Percentiles rank a stretch among this genome's conserved stretches.
phyloP scores from a whole-genome alignment of 2,329 filamentous ascomycete genomes.

The Biscogniauxia marginata region DNA sequence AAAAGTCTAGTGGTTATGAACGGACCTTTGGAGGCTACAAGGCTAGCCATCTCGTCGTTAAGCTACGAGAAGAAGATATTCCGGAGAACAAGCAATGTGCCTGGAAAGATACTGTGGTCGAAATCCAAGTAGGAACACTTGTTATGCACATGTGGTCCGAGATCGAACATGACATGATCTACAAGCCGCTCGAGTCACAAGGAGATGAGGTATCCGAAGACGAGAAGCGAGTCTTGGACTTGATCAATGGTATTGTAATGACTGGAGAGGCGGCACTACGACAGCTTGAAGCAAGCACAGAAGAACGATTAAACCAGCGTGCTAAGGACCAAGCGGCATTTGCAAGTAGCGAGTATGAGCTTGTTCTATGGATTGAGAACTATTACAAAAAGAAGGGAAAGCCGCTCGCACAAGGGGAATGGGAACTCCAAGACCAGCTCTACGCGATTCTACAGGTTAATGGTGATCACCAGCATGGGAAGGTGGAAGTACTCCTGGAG shows the following conservation, averaged over 20 bases:
- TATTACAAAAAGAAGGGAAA: background rate
- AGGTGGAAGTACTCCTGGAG: background rate
- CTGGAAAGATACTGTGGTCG: conserved; percentile 13
- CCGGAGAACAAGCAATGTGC: background rate
- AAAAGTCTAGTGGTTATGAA: background rate
- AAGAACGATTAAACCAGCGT: background rate
- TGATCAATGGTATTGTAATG: conserved; percentile 4
- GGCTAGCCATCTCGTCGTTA: conserved; percentile 2
- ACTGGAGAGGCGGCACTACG: conserved; percentile 2
- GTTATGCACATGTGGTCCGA: conserved; percentile 30
- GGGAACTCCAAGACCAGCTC: background rate
- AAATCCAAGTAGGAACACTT: conserved; percentile 32
- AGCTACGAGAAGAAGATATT: background rate
- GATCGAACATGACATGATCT: conserved; percentile 29
- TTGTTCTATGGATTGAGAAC: background rate
- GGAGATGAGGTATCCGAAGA: conserved; percentile 1
- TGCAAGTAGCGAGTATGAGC: background rate
- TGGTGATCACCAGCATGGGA: background rate
- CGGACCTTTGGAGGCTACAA: background rate
- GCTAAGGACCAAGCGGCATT: background rate
- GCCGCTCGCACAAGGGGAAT: background rate
- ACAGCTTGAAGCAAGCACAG: conserved; percentile 2
- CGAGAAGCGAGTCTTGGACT: conserved; percentile 3
- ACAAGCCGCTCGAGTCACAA: conserved; percentile 19
- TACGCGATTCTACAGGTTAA: background rate